A percentile compares a stretch with the other conserved stretches of the same genome.
Evolutionary conservation across 768 basidiomycete species (phyloP).

Genomic region (Sporobolomyces phaffii): DNA sequence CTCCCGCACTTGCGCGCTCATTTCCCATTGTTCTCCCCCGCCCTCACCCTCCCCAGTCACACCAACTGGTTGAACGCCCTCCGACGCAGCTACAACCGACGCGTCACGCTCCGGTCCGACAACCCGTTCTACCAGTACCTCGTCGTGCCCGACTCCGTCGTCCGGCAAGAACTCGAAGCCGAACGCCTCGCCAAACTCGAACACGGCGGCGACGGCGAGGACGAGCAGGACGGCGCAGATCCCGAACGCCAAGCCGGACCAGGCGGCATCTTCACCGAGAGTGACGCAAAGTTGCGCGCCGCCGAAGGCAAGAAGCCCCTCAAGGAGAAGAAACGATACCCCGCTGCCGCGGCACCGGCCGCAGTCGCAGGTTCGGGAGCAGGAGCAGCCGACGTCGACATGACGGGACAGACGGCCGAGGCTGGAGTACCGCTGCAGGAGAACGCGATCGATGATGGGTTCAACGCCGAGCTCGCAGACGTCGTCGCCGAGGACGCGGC

Average conservation of each 20-base stretch:
- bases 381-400: conserved; percentile 6
- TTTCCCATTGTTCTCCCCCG: too few relatives aligned
- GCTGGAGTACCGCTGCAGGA: conserved; percentile 15
- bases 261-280: conserved; percentile 9
- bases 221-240: neutral
- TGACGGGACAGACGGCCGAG: neutral
- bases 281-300: conserved; percentile 8
- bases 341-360: neutral
- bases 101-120: conserved; percentile 5
- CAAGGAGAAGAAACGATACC: neutral
- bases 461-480: conserved; percentile 34
- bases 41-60: too few relatives aligned
- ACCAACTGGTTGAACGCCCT: conserved; percentile 33
- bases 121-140: conserved; percentile 34
- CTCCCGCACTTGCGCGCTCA: too few relatives aligned
- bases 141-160: conserved; percentile 17
- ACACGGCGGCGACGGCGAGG: neutral
- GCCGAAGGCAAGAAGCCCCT: conserved; percentile 11
- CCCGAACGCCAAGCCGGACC: neutral
- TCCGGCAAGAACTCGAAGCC: conserved; percentile 15
- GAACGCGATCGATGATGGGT: conserved; percentile 15
- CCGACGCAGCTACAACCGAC: conserved; percentile 32
- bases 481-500: conserved; percentile 5
- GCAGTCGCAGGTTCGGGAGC: neutral
- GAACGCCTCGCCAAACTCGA: neutral